Evolutionary conservation across 768 basidiomycete species (phyloP).

Genomic region (Kwoniella sp.): DNA sequence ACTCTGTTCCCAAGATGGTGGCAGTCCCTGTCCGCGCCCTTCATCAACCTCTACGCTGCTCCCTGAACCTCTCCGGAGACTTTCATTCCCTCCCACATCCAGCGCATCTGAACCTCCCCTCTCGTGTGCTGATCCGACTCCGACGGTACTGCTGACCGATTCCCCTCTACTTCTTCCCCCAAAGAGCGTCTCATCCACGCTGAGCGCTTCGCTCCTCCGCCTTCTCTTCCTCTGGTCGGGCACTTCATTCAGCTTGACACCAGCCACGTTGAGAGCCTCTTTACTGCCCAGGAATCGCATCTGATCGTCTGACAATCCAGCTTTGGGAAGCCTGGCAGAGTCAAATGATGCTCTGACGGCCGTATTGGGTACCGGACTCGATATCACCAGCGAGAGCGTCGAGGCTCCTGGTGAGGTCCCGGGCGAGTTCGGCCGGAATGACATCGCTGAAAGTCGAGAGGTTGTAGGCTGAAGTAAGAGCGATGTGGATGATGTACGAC

Average conservation of each 20-base stretch:
- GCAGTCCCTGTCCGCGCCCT: neutral
- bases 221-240: conserved; percentile 24
- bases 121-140: neutral
- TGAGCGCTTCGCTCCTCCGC: conserved; percentile 9
- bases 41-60: neutral
- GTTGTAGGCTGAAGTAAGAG: conserved; percentile 41
- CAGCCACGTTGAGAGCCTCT: conserved; percentile 32
- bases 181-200: neutral
- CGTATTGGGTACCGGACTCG: conserved; percentile 39
- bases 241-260: conserved; percentile 28
- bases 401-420: conserved; percentile 38
- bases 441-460: conserved; percentile 26
- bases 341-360: conserved; percentile 43
- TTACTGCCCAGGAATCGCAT: conserved; percentile 35
- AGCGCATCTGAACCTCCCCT: neutral
- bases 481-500: conserved; percentile 17
- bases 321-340: conserved; percentile 26
- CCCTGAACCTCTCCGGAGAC: neutral
- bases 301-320: conserved; percentile 40
- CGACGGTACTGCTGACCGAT: neutral
- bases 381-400: conserved; percentile 35
- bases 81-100: neutral
- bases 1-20: conserved; percentile 28
- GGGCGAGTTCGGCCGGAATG: conserved; percentile 10
- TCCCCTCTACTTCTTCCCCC: conserved; percentile 1